These are phyloP conservation scores for Discostella stelligeroides DNA, from an alignment of 108 stramenopile genomes.

Conservation along the genomic window DNA sequence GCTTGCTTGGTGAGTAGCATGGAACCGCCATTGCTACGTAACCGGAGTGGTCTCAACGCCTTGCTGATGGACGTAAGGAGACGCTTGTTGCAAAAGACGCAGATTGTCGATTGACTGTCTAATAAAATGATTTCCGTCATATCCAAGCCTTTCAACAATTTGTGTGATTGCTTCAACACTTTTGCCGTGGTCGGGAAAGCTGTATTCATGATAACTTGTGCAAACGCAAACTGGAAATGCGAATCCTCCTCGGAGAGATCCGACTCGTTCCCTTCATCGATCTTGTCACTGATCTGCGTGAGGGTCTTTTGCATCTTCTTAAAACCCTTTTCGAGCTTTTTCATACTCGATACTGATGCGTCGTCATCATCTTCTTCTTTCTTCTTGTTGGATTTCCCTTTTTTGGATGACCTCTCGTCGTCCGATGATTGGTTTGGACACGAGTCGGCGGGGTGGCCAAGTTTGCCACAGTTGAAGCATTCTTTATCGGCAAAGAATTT, in stretches of 20 bases:
- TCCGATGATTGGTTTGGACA: background rate
- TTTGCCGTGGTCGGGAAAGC: too few species aligned
- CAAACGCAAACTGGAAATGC: slow-evolving; percentile 6
- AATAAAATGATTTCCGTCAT: too few species aligned
- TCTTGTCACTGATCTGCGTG: background rate
- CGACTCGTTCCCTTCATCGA: background rate
- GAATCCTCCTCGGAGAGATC: background rate
- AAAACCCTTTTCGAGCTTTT: slow-evolving; percentile 2
- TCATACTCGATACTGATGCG: background rate
- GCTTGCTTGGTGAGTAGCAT: background rate
- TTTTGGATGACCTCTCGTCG: too few species aligned
- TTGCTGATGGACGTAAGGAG: background rate
- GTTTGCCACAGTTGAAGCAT: slow-evolving; percentile 12
- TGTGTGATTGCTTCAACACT: too few species aligned
- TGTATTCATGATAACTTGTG: too few species aligned
- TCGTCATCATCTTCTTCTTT: slow-evolving; percentile 4
- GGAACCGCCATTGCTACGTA: slow-evolving; percentile 1
- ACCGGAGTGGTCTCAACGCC: background rate
- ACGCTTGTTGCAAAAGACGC: slow-evolving; percentile 4
- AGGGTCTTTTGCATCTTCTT: slow-evolving; percentile 1
- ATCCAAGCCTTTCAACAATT: too few species aligned
- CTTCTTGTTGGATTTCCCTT: too few species aligned
- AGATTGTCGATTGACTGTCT: too few species aligned
- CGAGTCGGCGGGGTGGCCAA: background rate
- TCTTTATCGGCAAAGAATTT: slow-evolving; percentile 2